Conservation (phyloP, 768 basidiomycete species). For the Russula lepida region DNA sequence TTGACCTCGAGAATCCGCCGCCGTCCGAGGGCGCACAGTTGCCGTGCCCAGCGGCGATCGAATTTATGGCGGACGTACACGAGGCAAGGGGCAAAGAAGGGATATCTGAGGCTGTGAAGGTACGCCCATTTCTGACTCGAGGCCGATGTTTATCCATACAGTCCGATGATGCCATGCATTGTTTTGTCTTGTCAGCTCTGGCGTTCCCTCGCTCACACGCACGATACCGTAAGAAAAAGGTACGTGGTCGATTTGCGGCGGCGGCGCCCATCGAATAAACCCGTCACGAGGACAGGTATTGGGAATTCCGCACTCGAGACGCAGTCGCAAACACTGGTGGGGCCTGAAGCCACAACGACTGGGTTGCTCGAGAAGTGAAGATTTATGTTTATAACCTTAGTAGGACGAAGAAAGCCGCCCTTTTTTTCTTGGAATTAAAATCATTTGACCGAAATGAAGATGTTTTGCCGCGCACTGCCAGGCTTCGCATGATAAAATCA, state of each 20-base stretch:
- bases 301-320: slow-evolving; percentile 64
- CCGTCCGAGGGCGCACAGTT: slow-evolving; percentile 59
- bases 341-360: background rate
- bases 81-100: slow-evolving; percentile 48
- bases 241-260: slow-evolving; percentile 28
- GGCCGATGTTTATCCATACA: background rate
- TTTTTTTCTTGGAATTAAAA: background rate
- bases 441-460: background rate
- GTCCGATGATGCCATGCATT: background rate
- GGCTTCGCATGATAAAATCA: background rate
- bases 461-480: background rate
- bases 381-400: background rate
- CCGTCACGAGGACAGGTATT: slow-evolving; percentile 44
- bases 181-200: slow-evolving; percentile 46
- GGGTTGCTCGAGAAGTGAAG: background rate
- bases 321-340: slow-evolving; percentile 24
- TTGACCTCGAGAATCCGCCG: slow-evolving; percentile 66
- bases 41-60: slow-evolving; percentile 71
- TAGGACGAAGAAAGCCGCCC: background rate
- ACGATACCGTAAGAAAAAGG: slow-evolving; percentile 74
- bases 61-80: slow-evolving; percentile 75
- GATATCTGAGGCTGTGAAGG: slow-evolving; percentile 33
- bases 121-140: slow-evolving; percentile 12
- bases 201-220: slow-evolving; percentile 56
- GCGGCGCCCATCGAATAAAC: slow-evolving; percentile 15